These are phyloP conservation scores for Cladorrhinum sp. DNA, from an alignment of 2,329 filamentous ascomycete genomes.

Conservation along the genomic window DNA sequence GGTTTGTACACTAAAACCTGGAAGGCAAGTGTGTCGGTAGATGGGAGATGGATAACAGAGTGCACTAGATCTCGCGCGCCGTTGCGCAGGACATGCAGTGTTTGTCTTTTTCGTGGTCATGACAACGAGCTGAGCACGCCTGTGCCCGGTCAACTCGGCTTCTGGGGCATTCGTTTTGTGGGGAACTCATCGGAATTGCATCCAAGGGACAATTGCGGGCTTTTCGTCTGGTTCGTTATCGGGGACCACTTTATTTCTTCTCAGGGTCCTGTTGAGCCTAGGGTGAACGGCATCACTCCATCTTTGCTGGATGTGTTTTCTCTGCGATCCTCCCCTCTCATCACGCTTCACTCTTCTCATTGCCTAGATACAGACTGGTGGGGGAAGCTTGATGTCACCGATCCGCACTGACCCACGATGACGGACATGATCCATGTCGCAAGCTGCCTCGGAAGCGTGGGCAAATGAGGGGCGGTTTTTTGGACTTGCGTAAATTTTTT, in stretches of 20 bases:
- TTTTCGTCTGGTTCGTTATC: neutral
- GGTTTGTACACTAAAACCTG: neutral
- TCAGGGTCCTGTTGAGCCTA: neutral
- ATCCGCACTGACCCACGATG: constrained; percentile 9
- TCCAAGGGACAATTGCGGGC: neutral
- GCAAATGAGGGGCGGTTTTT: neutral
- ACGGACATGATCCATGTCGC: neutral
- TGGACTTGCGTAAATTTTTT: neutral
- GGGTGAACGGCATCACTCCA: no score
- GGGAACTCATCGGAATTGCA: neutral
- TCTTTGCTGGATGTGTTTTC: neutral
- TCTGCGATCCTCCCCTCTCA: neutral
- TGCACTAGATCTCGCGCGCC: neutral
- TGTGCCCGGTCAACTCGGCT: constrained; percentile 1
- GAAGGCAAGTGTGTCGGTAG: neutral
- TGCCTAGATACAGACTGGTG: neutral
- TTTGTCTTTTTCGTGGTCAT: neutral
- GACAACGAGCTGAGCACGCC: neutral
- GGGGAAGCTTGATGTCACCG: constrained; percentile 8
- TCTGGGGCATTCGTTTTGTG: neutral
- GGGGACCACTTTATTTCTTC: neutral
- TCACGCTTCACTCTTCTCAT: neutral
- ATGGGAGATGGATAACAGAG: neutral
- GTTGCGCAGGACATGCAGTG: neutral
- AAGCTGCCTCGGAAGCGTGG: neutral